phyloP scores from a whole-genome alignment of 2,329 filamentous ascomycete species.

The Epichloe glyceriae region DNA sequence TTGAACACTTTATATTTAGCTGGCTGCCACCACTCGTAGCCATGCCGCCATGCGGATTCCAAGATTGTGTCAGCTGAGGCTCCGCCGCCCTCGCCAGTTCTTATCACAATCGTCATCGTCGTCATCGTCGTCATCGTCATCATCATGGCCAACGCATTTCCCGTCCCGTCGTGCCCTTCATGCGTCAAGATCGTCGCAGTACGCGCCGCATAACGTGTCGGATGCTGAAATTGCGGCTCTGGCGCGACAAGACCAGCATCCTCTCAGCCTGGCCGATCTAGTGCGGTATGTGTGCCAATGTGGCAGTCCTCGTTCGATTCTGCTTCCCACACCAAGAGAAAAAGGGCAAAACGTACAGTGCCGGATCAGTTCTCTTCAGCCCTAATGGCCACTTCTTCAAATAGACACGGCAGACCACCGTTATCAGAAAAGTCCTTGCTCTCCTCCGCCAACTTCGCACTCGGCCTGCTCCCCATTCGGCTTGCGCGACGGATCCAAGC shows the following conservation, averaged over 20 bases:
- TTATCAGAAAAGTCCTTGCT: constrained; percentile 69
- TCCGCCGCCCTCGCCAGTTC: neutral
- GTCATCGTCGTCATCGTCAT: no score
- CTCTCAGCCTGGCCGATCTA: constrained; percentile 74
- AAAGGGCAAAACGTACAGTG: neutral
- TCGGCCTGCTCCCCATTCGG: constrained; percentile 80
- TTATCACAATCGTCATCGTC: neutral
- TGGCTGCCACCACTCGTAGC: neutral
- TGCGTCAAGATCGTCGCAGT: neutral
- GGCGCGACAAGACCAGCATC: constrained; percentile 64
- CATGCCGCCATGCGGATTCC: constrained; percentile 7
- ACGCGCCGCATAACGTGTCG: constrained; percentile 25
- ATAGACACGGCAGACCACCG: constrained; percentile 65
- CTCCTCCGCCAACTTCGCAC: constrained; percentile 88
- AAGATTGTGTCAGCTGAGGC: neutral
- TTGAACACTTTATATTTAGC: neutral
- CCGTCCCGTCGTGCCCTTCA: neutral
- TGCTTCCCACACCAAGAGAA: neutral
- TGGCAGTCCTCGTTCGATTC: neutral
- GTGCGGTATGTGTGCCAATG: constrained; percentile 51
- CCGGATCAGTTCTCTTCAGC: no score
- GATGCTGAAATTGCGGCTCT: constrained; percentile 70
- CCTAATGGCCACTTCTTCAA: neutral
- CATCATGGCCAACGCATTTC: neutral
- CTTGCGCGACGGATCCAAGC: constrained; percentile 90